Percentiles rank a stretch among this genome's conserved stretches.
Evolutionary conservation across 164 flowering plant species (phyloP).

Genomic region (Vitis cinerea): DNA sequence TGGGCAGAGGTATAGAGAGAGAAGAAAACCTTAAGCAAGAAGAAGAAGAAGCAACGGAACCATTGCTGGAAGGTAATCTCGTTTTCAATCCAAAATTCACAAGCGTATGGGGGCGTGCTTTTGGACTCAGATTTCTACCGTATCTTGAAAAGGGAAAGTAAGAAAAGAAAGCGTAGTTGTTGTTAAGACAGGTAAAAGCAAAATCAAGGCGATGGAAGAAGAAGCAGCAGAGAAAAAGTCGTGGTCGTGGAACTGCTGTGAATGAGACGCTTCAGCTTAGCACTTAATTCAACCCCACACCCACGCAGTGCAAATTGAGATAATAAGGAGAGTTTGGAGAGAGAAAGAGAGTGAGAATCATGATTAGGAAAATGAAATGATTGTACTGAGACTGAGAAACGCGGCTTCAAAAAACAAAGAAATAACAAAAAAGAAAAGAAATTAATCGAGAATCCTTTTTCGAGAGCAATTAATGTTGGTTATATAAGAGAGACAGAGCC

Average conservation of each 20-base stretch:
- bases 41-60: constrained; percentile 1
- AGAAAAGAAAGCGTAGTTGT: neutral
- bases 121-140: neutral
- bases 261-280: constrained; percentile 23
- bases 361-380: constrained; percentile 22
- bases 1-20: constrained; percentile 14
- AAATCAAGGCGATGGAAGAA: constrained; percentile 1
- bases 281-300: constrained; percentile 11
- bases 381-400: constrained; percentile 32
- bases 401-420: constrained; percentile 21
- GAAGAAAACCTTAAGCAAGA: neutral
- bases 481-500: neutral
- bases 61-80: neutral
- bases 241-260: constrained; percentile 34
- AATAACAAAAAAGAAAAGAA: neutral
- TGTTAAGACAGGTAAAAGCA: constrained; percentile 4
- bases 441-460: neutral
- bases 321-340: constrained; percentile 9
- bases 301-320: constrained; percentile 4
- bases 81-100: neutral
- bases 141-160: constrained; percentile 18
- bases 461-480: neutral
- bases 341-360: neutral
- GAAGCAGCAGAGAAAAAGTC: constrained; percentile 13
- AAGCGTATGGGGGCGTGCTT: neutral